phyloP scores from a whole-genome alignment of 176 grass and related monocot genomes.

The Musa troglodytarum region DNA sequence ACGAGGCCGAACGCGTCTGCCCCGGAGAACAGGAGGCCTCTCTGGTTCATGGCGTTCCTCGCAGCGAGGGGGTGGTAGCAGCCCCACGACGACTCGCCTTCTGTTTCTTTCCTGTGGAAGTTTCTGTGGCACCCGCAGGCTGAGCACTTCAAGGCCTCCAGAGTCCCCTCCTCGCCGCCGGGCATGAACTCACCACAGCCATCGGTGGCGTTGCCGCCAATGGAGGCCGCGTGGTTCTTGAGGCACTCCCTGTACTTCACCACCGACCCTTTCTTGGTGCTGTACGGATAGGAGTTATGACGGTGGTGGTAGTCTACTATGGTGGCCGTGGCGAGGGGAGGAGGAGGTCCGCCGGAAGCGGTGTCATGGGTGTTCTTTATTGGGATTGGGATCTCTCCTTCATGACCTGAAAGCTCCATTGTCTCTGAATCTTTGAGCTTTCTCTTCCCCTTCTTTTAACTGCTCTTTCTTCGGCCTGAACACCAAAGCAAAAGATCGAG shows the following conservation, averaged over 20 bases:
- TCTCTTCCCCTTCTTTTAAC: too few species aligned
- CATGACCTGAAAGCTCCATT: not conserved
- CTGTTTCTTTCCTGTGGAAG: not conserved
- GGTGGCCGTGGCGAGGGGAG: not conserved
- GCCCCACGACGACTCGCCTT: not conserved
- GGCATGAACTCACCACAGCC: not conserved
- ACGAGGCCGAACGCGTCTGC: too few species aligned
- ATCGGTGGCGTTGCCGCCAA: not conserved
- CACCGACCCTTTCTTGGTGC: not conserved
- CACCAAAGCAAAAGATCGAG: too few species aligned
- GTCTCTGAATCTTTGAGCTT: not conserved
- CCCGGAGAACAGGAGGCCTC: not conserved
- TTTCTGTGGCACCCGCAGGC: not conserved
- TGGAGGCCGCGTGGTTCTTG: not conserved
- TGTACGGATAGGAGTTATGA: not conserved
- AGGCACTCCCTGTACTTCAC: conserved; percentile 2
- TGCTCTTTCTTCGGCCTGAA: too few species aligned
- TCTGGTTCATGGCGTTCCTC: not conserved
- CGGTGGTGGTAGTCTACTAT: not conserved
- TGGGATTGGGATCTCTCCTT: not conserved
- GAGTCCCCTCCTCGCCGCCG: not conserved
- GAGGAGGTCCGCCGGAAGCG: not conserved
- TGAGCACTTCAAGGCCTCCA: not conserved
- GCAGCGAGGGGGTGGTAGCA: not conserved
- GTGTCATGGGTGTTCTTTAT: not conserved